Base-by-base conservation (phyloP, 2,329 filamentous ascomycete species). In the Metarhizium robertsii region DNA sequence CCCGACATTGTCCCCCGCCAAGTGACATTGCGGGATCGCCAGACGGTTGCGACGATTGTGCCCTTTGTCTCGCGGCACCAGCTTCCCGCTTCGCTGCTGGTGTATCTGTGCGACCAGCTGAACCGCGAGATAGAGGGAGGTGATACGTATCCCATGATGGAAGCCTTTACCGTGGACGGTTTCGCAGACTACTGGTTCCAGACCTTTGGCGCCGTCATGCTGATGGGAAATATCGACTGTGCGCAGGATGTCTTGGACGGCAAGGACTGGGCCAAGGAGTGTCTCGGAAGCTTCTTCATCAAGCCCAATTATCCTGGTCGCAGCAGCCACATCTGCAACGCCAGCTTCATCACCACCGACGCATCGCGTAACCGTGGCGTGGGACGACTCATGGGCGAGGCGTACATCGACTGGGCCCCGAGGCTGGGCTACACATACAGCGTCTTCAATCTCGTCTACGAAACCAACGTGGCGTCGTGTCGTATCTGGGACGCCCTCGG, bases 391-490 rank as follows among this genome's bases (percentile, higher is more conserved):
- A 87, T 91, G 84, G 87, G 87, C 53, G 86, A 90, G 73, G 78
- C 82, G 34, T 90, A 90, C 69, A 75, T 91, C 36, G 86, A 90
- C 67, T 90, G 86, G 85, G 86, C 87, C 14, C 86, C 87, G 34
- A 83, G 84, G 83, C 87, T 80, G 73, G 90, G 90, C 50, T 96
- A 95, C 73, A 88, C 87, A 1, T 95, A 95, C 75, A 92, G 88
- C 45, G 89, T 96, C 59, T 96, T 96, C 79, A 95, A 95, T 70
- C 81, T 95, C 52, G 91, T 95, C 6, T 95, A 95, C 74, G 91
- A 95, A 76, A 95, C 88, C 61, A 95, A 95, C 70, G 87, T 94
- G 29, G 91, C 88, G 1, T 92, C 88, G 36, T 92, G 90, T 69
- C 86, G 87, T 60, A 91, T 95, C 66, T 96, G 91, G 91, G 91